phyloP scores from a whole-genome alignment of 768 basidiomycete genomes.

The Lyophyllum shimeji region DNA sequence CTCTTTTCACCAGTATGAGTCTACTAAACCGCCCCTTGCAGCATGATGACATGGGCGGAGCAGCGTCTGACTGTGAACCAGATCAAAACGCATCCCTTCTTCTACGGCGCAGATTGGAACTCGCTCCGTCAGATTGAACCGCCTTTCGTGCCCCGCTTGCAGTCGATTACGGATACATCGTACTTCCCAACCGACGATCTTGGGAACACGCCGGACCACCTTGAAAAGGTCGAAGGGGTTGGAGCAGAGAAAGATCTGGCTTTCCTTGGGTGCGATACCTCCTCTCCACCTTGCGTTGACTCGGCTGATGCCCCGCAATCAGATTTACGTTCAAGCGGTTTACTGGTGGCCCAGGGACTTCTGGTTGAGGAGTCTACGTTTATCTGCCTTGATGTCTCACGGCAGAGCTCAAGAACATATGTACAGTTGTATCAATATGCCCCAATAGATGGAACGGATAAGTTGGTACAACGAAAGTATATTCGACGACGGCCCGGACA shows the following conservation, averaged over 20 bases:
- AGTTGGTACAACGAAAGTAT: background rate
- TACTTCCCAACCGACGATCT: constrained; percentile 98
- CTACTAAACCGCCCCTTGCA: constrained; percentile 27
- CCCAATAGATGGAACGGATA: constrained; percentile 7
- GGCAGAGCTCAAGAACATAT: background rate
- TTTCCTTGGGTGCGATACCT: constrained; percentile 54
- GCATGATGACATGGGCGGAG: constrained; percentile 86
- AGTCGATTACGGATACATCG: constrained; percentile 90
- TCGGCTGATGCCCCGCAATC: background rate
- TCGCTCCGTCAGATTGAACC: constrained; percentile 91
- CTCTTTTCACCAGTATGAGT: background rate
- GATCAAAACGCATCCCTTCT: constrained; percentile 92
- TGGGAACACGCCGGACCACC: constrained; percentile 61
- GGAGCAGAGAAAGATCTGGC: constrained; percentile 69
- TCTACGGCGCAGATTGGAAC: constrained; percentile 94
- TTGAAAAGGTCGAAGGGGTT: constrained; percentile 60
- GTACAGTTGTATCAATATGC: constrained; percentile 13
- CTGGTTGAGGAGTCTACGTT: constrained; percentile 10
- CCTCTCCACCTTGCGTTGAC: background rate
- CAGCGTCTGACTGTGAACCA: constrained; percentile 76
- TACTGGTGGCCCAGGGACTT: constrained; percentile 34
- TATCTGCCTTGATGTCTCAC: background rate
- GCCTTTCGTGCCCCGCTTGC: constrained; percentile 92
- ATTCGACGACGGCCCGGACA: background rate
- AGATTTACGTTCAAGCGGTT: constrained; percentile 89